phyloP scores from a whole-genome alignment of 78 protist species.

The Reticulomyxa filosa region DNA sequence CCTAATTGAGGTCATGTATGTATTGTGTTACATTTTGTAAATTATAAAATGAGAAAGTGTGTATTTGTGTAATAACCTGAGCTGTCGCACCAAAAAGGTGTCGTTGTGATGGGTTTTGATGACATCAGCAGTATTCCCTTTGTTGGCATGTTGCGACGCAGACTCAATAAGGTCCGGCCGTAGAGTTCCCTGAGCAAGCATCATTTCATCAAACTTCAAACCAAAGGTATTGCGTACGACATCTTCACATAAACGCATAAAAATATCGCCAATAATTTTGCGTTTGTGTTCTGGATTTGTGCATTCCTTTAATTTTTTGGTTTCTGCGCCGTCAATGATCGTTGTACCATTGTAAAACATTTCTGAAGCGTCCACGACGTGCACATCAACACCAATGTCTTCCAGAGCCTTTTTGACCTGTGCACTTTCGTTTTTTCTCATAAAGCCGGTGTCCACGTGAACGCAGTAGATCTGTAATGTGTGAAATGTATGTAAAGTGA shows the following conservation, averaged over 20 bases:
- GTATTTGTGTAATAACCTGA: no score
- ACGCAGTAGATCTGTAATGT: neutral
- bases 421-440: constrained; percentile 42
- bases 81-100: constrained; percentile 51
- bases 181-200: constrained; percentile 67
- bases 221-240: neutral
- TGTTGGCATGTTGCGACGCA: constrained; percentile 36
- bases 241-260: constrained; percentile 33
- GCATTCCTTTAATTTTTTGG: neutral
- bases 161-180: constrained; percentile 84
- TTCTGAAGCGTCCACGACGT: constrained; percentile 49
- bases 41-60: no score
- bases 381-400: constrained; percentile 20
- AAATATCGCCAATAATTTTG: constrained; percentile 83
- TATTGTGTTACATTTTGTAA: no score
- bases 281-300: constrained; percentile 65
- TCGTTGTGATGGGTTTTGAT: constrained; percentile 91
- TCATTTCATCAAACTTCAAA: constrained; percentile 32
- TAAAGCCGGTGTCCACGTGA: constrained; percentile 75
- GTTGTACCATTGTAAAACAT: constrained; percentile 15
- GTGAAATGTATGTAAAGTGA: neutral
- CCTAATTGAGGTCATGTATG: no score
- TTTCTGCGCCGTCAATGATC: neutral
- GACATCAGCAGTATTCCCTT: constrained; percentile 15
- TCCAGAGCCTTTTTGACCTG: constrained; percentile 26